Conservation (phyloP, 805 yeast genomes). For the Saccharomycopsis amapae region DNA sequence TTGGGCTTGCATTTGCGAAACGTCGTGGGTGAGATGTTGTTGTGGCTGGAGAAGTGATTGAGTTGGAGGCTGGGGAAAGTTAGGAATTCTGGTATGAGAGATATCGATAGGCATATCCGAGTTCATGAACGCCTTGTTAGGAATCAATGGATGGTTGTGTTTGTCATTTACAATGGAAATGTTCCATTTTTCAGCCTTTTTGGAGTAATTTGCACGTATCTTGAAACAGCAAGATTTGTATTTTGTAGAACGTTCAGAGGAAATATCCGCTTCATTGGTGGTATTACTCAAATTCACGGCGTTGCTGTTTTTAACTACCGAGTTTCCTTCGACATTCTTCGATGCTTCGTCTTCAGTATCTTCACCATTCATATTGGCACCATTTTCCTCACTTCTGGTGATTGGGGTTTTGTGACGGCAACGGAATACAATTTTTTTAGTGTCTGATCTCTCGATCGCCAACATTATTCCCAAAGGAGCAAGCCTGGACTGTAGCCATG, state of each 20-base stretch:
- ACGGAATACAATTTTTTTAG: conserved; percentile 29
- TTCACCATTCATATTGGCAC: background rate
- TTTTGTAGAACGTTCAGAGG: background rate
- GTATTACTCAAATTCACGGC: background rate
- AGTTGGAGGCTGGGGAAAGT: background rate
- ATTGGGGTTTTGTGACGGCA: conserved; percentile 21
- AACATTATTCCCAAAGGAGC: conserved; percentile 18
- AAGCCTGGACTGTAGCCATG: conserved; percentile 18
- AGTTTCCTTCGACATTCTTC: no score
- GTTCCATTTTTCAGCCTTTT: conserved; percentile 21
- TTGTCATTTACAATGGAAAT: conserved; percentile 21
- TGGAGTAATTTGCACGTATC: conserved; percentile 20
- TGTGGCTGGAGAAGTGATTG: background rate
- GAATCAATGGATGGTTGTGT: conserved; percentile 17
- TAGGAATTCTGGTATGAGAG: conserved; percentile 2
- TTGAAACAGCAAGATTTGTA: conserved; percentile 17
- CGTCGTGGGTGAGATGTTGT: background rate
- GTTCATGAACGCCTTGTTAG: conserved; percentile 5
- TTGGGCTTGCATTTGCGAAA: no score
- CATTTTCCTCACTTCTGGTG: background rate
- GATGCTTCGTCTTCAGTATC: background rate
- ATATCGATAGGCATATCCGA: conserved; percentile 6
- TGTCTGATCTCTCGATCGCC: conserved; percentile 29
- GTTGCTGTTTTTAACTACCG: background rate
- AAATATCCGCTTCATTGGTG: background rate